Conservation (phyloP, 176 grass and related monocot species). For the Juncus inflexus region DNA sequence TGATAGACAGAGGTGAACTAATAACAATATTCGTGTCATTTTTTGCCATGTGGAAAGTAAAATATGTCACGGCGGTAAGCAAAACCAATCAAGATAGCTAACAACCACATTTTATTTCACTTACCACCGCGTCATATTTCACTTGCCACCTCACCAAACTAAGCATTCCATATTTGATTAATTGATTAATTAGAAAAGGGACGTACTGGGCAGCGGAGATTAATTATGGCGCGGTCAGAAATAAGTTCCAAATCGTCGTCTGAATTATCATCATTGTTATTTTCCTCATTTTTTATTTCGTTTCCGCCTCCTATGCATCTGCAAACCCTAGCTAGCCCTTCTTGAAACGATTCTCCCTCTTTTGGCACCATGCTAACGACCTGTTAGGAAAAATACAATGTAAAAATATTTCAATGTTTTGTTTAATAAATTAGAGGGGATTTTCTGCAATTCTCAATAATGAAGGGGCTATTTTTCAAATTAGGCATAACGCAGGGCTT, state of each 20-base stretch:
- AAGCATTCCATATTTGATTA: constrained; percentile 13
- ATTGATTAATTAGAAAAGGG: neutral
- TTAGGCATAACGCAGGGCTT: too few species aligned
- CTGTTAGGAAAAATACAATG: constrained; percentile 23
- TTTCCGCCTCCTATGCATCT: constrained; percentile 49
- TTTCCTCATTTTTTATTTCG: constrained; percentile 38
- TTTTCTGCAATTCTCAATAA: neutral
- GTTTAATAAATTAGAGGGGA: neutral
- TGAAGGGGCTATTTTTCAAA: neutral
- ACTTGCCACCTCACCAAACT: neutral
- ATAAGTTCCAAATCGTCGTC: constrained; percentile 53
- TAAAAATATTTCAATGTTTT: neutral
- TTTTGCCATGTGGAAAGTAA: too few species aligned
- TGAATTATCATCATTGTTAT: constrained; percentile 21
- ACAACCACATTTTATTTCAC: too few species aligned
- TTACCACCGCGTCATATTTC: too few species aligned
- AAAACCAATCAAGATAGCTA: neutral
- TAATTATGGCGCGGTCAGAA: constrained; percentile 42
- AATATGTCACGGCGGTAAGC: neutral
- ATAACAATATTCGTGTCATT: neutral
- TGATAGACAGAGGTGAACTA: neutral
- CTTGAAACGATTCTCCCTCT: constrained; percentile 48
- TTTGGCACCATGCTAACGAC: constrained; percentile 47
- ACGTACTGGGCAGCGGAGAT: constrained; percentile 65
- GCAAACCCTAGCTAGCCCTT: constrained; percentile 50